Conservation (phyloP, 768 basidiomycete species). For the Pleurotus pulmonarius region DNA sequence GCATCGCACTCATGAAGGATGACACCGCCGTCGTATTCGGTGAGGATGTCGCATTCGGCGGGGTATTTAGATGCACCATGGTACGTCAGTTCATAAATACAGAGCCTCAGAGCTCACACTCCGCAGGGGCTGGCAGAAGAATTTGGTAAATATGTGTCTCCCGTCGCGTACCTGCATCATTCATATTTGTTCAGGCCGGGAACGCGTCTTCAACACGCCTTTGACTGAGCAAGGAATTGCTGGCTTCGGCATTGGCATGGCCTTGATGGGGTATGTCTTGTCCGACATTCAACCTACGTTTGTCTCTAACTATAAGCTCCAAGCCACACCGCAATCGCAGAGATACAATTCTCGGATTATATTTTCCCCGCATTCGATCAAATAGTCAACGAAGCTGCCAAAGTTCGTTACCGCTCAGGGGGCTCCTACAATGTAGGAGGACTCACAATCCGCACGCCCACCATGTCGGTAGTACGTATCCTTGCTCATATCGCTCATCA, state of each 20-base stretch:
- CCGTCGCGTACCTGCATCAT: background rate
- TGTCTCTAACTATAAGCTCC: background rate
- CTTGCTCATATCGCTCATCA: slow-evolving; percentile 13
- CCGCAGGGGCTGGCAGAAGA: slow-evolving; percentile 84
- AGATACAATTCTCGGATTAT: slow-evolving; percentile 90
- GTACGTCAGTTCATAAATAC: slow-evolving; percentile 34
- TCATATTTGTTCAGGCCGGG: slow-evolving; percentile 53
- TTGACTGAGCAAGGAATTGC: slow-evolving; percentile 92
- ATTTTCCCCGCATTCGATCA: slow-evolving; percentile 96
- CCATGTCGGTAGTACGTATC: slow-evolving; percentile 75
- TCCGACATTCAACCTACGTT: background rate
- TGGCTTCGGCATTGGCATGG: slow-evolving; percentile 90
- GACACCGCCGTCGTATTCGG: slow-evolving; percentile 89
- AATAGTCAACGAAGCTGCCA: slow-evolving; percentile 94
- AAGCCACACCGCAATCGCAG: slow-evolving; percentile 83
- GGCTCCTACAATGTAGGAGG: slow-evolving; percentile 80
- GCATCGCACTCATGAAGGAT: slow-evolving; percentile 82
- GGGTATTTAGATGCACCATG: slow-evolving; percentile 93
- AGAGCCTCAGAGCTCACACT: too few species aligned
- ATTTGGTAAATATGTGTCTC: slow-evolving; percentile 56
- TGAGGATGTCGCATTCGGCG: slow-evolving; percentile 89
- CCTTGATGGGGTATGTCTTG: slow-evolving; percentile 68
- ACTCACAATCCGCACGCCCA: slow-evolving; percentile 79
- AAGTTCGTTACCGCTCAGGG: slow-evolving; percentile 86
- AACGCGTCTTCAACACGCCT: slow-evolving; percentile 95